Conservation (phyloP, 2,329 filamentous ascomycete species). For the Colletotrichum higginsianum region DNA sequence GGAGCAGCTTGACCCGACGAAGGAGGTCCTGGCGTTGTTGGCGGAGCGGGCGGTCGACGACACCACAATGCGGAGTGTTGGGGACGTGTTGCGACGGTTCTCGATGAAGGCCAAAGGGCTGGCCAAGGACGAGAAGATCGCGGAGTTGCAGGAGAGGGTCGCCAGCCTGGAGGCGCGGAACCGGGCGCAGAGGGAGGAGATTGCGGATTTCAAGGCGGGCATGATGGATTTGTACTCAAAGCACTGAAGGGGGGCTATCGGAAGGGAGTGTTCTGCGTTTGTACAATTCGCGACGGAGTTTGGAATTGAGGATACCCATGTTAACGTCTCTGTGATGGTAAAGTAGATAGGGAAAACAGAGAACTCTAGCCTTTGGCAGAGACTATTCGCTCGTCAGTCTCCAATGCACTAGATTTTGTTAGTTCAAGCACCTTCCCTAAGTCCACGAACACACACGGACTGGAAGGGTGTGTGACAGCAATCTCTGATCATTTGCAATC, state of each 20-base stretch:
- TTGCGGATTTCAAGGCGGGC: constrained; percentile 56
- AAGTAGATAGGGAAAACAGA: not conserved
- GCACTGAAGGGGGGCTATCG: constrained; percentile 27
- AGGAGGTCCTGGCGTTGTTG: constrained; percentile 67
- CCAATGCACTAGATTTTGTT: too few species aligned
- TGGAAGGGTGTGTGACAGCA: too few species aligned
- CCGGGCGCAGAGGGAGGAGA: constrained; percentile 49
- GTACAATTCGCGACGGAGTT: not conserved
- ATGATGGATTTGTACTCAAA: constrained; percentile 53
- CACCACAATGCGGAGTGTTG: constrained; percentile 55
- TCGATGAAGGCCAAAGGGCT: constrained; percentile 73
- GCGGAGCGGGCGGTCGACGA: constrained; percentile 58
- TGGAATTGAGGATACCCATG: constrained; percentile 28
- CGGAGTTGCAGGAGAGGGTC: constrained; percentile 55
- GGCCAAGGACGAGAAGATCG: constrained; percentile 68
- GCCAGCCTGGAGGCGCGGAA: constrained; percentile 57
- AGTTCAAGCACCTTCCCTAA: too few species aligned
- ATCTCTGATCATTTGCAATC: too few species aligned
- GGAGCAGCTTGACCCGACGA: constrained; percentile 55
- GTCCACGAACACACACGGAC: too few species aligned
- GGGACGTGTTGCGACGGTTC: constrained; percentile 66
- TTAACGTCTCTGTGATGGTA: not conserved
- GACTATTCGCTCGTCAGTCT: too few species aligned
- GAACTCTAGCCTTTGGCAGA: not conserved
- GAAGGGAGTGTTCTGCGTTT: not conserved